Percentiles rank a stretch among this genome's conserved stretches.
These are phyloP conservation scores for Penicillium sp. DNA, from an alignment of 2,329 filamentous ascomycete genomes.

Conservation along the genomic window DNA sequence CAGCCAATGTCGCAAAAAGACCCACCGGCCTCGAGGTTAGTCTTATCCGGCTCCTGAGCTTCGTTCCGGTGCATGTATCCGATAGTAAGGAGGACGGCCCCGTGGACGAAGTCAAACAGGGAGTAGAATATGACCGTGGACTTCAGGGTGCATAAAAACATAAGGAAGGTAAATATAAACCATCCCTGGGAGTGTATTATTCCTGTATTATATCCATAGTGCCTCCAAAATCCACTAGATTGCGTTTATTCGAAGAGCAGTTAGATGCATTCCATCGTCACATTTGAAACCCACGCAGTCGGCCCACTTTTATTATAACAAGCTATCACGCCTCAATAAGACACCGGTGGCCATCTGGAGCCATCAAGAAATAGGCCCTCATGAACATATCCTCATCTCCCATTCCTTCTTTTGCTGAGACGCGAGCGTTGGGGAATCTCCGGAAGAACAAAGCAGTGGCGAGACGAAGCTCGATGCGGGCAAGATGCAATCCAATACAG, in stretches of 20 bases:
- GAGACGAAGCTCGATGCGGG: constrained; percentile 61
- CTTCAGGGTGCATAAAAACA: constrained; percentile 70
- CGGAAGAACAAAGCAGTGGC: constrained; percentile 58
- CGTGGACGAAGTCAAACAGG: constrained; percentile 72
- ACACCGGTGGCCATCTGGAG: constrained; percentile 48
- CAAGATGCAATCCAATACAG: constrained; percentile 72
- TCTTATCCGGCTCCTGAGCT: constrained; percentile 37
- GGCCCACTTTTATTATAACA: no score
- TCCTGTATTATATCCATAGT: no score
- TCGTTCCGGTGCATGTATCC: constrained; percentile 60
- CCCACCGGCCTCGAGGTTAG: constrained; percentile 65
- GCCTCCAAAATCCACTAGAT: no score
- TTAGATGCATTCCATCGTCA: no score
- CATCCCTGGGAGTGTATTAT: constrained; percentile 54
- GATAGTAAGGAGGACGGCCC: constrained; percentile 69
- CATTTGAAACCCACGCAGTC: no score
- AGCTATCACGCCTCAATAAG: constrained; percentile 34
- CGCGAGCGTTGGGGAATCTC: constrained; percentile 25
- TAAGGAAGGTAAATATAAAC: constrained; percentile 77
- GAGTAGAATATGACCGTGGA: constrained; percentile 74
- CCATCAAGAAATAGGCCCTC: constrained; percentile 51
- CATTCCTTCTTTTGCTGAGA: constrained; percentile 30
- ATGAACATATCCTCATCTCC: constrained; percentile 47
- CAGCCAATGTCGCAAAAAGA: constrained; percentile 74
- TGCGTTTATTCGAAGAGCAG: no score